Conservation (phyloP, 176 grass and related monocot genomes). For the Juncus inflexus region DNA sequence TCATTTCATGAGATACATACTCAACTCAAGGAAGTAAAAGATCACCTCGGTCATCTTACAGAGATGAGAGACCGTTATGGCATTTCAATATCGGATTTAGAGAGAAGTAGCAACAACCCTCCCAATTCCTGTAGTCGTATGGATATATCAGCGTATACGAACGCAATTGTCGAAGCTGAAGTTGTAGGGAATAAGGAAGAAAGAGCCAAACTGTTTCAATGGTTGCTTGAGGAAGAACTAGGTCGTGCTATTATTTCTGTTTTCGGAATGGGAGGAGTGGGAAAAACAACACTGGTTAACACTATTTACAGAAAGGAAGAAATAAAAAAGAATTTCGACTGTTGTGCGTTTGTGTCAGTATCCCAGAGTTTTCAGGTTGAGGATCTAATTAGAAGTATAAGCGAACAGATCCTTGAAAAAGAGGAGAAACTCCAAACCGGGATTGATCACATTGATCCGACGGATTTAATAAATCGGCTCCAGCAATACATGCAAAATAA, state of each 20-base stretch:
- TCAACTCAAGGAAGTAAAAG: constrained; percentile 38
- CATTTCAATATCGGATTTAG: background rate
- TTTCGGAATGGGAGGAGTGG: constrained; percentile 44
- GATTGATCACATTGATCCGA: constrained; percentile 25
- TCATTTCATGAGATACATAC: constrained; percentile 17
- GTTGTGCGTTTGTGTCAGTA: constrained; percentile 35
- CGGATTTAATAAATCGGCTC: constrained; percentile 24
- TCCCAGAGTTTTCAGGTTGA: constrained; percentile 37
- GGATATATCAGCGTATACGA: constrained; percentile 31
- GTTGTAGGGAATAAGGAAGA: constrained; percentile 39
- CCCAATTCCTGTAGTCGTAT: background rate
- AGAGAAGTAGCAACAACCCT: background rate
- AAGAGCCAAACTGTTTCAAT: constrained; percentile 18
- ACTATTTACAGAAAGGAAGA: constrained; percentile 33
- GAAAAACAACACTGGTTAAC: constrained; percentile 44
- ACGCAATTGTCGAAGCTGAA: constrained; percentile 27
- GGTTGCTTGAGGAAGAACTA: constrained; percentile 18
- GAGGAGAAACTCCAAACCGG: constrained; percentile 14
- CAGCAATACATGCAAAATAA: constrained; percentile 17
- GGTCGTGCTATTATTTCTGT: constrained; percentile 33
- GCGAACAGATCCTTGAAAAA: constrained; percentile 17
- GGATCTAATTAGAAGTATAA: background rate
- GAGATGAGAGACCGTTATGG: constrained; percentile 38
- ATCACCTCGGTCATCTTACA: constrained; percentile 26
- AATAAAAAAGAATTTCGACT: constrained; percentile 32